Percentiles rank a stretch among this genome's conserved stretches.
Evolutionary conservation across 1,284 basidiomycete genomes (phyloP).

Genomic region (Rhodotorula sp.): DNA sequence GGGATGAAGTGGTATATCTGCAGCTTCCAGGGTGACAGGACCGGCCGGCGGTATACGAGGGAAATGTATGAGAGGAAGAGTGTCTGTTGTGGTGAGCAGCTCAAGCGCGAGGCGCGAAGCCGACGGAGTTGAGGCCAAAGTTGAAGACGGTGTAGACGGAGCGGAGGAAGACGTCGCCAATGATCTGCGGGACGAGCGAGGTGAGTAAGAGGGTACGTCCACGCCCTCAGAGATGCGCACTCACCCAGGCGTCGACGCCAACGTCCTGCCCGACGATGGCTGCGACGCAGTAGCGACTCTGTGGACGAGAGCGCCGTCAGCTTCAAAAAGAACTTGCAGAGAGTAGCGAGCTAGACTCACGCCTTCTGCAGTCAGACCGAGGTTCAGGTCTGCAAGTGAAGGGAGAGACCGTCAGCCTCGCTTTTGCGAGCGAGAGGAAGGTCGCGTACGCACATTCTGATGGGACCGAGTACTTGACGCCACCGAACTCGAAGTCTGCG

Average conservation of each 20-base stretch:
- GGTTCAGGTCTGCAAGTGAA: constrained; percentile 28
- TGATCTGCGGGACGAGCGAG: not conserved
- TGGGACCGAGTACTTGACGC: constrained; percentile 1
- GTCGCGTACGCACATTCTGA: not conserved
- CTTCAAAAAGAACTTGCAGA: not conserved
- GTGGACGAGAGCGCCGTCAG: not conserved
- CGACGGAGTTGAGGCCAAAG: constrained; percentile 49
- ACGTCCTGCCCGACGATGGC: constrained; percentile 46
- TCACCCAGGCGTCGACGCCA: constrained; percentile 49
- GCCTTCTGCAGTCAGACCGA: constrained; percentile 34
- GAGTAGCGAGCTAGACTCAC: not conserved
- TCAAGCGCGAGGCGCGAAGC: constrained; percentile 44
- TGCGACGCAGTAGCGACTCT: constrained; percentile 38
- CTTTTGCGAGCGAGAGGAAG: too few species aligned
- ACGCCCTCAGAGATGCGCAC: constrained; percentile 43
- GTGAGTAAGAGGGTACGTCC: constrained; percentile 13
- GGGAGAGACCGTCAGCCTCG: not conserved
- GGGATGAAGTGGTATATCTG: not conserved
- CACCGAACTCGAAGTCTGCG: constrained; percentile 10
- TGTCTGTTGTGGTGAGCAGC: not conserved
- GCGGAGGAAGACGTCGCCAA: constrained; percentile 41
- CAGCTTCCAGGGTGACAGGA: not conserved
- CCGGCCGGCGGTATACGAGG: not conserved
- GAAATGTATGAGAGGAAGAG: not conserved
- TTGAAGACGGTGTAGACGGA: constrained; percentile 49